Evolutionary conservation across 148 eudicot species (phyloP).

Genomic region (Rhododendron mucronatum): DNA sequence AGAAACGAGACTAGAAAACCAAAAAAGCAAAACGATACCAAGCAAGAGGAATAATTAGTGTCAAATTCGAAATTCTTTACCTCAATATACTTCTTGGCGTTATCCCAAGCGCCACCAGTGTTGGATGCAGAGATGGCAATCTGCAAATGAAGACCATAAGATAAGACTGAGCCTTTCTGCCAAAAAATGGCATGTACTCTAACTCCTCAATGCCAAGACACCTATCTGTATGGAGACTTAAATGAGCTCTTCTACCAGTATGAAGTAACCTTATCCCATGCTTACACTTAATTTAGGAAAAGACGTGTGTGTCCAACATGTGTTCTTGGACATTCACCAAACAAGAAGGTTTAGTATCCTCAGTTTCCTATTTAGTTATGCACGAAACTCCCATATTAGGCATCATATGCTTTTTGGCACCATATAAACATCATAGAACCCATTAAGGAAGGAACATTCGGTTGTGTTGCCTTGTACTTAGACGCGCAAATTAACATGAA

Average conservation of each 20-base stretch:
- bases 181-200: neutral
- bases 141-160: conserved; percentile 24
- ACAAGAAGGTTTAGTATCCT: neutral
- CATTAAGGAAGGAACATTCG: neutral
- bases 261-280: neutral
- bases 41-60: neutral
- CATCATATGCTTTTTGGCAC: neutral
- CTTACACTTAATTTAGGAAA: neutral
- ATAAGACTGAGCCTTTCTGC: neutral
- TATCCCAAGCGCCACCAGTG: conserved; percentile 96
- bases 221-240: neutral
- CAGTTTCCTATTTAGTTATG: neutral
- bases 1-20: neutral
- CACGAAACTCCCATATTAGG: neutral
- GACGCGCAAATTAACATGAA: neutral
- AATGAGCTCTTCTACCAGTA: neutral
- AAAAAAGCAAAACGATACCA: neutral
- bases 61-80: conserved; percentile 23
- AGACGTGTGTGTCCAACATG: neutral
- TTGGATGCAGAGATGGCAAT: conserved; percentile 89
- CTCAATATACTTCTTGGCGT: conserved; percentile 89
- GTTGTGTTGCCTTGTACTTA: neutral
- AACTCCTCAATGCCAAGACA: neutral
- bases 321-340: neutral
- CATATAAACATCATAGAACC: neutral